A percentile compares a stretch with the other conserved stretches of the same genome.
Evolutionary conservation across 2,329 filamentous ascomycete genomes (phyloP).

Genomic region (Biscogniauxia marginata): DNA sequence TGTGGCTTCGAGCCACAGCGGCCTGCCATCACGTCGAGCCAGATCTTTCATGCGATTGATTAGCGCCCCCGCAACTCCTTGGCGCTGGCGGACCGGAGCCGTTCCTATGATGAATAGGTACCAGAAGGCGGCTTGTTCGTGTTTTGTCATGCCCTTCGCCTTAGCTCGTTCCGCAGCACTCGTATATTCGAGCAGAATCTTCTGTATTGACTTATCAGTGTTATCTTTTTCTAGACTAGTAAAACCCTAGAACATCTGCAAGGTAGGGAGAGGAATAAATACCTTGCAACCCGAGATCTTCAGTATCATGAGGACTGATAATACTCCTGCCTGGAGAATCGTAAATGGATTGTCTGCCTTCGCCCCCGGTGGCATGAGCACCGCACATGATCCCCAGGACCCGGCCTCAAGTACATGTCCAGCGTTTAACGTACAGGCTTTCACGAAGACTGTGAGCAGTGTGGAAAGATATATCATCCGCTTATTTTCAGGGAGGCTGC

Average conservation of each 20-base stretch:
- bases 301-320: background rate
- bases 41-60: slow-evolving; percentile 8
- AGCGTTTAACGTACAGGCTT: slow-evolving; percentile 5
- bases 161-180: slow-evolving; percentile 5
- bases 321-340: slow-evolving; percentile 4
- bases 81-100: slow-evolving; percentile 4
- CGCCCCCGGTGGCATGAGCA: slow-evolving; percentile 9
- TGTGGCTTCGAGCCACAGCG: slow-evolving; percentile 14
- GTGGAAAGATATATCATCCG: background rate
- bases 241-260: no score
- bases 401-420: slow-evolving; percentile 8
- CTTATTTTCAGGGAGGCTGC: slow-evolving; percentile 5
- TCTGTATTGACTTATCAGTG: background rate
- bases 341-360: slow-evolving; percentile 4
- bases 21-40: slow-evolving; percentile 4
- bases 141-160: slow-evolving; percentile 9
- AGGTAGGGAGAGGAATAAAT: background rate
- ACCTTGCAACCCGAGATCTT: background rate
- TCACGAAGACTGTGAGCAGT: slow-evolving; percentile 3
- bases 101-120: slow-evolving; percentile 14
- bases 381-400: slow-evolving; percentile 10
- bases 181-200: slow-evolving; percentile 6
- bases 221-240: background rate
- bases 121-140: slow-evolving; percentile 8
- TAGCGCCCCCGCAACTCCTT: slow-evolving; percentile 10